Percentiles rank a stretch among this genome's conserved stretches.
Conservation (phyloP, 108 stramenopile species). For the Fistulifera pelliculosa region DNA sequence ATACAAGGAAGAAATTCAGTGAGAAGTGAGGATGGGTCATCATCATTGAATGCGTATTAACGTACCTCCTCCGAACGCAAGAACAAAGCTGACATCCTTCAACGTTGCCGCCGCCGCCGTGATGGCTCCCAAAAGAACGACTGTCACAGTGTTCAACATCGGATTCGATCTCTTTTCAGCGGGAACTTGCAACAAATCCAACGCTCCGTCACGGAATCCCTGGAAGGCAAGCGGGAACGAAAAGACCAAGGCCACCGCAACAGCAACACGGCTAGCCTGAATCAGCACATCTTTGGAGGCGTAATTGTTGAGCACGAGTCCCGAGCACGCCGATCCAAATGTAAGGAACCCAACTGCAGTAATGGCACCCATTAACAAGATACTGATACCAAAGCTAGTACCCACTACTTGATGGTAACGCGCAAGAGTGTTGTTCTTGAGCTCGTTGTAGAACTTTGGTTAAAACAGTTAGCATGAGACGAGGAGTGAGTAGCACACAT, state of each 20-base stretch:
- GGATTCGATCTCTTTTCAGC: slow-evolving; percentile 38
- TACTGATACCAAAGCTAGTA: slow-evolving; percentile 68
- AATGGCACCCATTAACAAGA: slow-evolving; percentile 62
- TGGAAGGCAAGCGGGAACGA: slow-evolving; percentile 51
- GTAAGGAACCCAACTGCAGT: slow-evolving; percentile 84
- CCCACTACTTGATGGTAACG: slow-evolving; percentile 74
- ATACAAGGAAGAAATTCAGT: too few relatives aligned
- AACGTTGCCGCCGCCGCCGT: slow-evolving; percentile 59
- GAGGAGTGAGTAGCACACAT: background rate
- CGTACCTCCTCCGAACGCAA: slow-evolving; percentile 78
- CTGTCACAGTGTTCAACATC: slow-evolving; percentile 49
- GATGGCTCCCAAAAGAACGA: slow-evolving; percentile 42
- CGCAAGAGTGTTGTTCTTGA: slow-evolving; percentile 80
- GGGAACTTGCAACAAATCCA: slow-evolving; percentile 51
- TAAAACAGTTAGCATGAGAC: slow-evolving; percentile 10
- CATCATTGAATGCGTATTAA: too few relatives aligned
- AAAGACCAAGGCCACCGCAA: slow-evolving; percentile 86
- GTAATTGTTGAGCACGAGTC: slow-evolving; percentile 94
- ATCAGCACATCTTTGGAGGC: slow-evolving; percentile 77
- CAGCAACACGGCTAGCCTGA: slow-evolving; percentile 80
- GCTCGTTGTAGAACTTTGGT: slow-evolving; percentile 66
- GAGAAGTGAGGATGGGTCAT: too few relatives aligned
- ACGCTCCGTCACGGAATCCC: slow-evolving; percentile 81
- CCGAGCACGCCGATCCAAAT: slow-evolving; percentile 76
- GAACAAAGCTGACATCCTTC: slow-evolving; percentile 78